phyloP scores from a whole-genome alignment of 805 yeast genomes.

The Candida gorgasii region DNA sequence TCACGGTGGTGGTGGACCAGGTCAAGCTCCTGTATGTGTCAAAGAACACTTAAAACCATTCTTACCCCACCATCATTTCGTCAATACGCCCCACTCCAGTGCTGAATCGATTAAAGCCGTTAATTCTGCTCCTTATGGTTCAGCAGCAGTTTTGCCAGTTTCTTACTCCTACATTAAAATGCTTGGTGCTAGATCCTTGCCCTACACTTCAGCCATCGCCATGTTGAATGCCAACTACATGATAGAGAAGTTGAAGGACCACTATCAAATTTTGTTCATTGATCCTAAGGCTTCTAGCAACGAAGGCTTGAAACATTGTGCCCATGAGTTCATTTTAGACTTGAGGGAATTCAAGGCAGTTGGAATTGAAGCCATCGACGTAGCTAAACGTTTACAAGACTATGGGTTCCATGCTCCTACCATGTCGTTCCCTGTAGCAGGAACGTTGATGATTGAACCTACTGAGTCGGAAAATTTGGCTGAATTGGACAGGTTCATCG shows the following conservation, averaged over 20 bases:
- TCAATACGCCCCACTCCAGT: constrained; percentile 50
- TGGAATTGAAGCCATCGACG: constrained; percentile 92
- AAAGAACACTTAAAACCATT: constrained; percentile 74
- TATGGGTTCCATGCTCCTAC: constrained; percentile 99
- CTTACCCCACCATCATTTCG: constrained; percentile 76
- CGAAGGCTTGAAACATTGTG: constrained; percentile 71
- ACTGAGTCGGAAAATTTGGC: constrained; percentile 90
- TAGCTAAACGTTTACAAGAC: constrained; percentile 96
- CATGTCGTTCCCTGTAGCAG: constrained; percentile 97
- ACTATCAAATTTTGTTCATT: constrained; percentile 76
- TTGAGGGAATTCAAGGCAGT: constrained; percentile 76
- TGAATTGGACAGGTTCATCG: constrained; percentile 89
- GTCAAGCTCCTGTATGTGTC: constrained; percentile 97
- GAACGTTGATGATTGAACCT: constrained; percentile 97
- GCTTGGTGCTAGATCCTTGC: constrained; percentile 84
- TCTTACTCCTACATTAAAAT: constrained; percentile 93
- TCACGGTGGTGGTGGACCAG: constrained; percentile 99
- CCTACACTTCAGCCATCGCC: constrained; percentile 85
- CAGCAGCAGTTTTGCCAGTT: constrained; percentile 90
- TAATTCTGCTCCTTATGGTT: constrained; percentile 93
- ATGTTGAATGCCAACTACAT: constrained; percentile 95
- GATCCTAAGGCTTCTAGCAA: constrained; percentile 39
- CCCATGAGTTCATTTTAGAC: constrained; percentile 95
- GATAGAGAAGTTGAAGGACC: constrained; percentile 72
- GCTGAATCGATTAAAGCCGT: constrained; percentile 69